These are phyloP conservation scores for Gracilaria domingensis DNA, from an alignment of 23 red algal genomes.

Conservation along the genomic window DNA sequence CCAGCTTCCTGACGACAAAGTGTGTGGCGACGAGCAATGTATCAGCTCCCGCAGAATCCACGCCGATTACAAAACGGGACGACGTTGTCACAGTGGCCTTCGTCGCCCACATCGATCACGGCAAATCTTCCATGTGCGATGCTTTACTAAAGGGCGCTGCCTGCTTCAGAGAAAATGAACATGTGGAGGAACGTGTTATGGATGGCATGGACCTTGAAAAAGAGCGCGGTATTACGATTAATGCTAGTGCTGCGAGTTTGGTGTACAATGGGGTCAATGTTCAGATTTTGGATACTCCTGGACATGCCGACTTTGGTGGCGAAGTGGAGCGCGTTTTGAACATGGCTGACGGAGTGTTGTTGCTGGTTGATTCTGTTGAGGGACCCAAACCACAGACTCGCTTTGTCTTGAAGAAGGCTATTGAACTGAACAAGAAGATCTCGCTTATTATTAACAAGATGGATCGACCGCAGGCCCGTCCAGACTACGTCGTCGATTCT, in stretches of 20 bases:
- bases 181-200: slow-evolving; percentile 85
- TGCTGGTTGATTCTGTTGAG: slow-evolving; percentile 94
- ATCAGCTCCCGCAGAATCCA: not conserved
- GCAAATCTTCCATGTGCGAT: slow-evolving; percentile 88
- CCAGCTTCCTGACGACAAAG: not conserved
- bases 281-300: slow-evolving; percentile 91
- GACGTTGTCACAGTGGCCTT: slow-evolving; percentile 82
- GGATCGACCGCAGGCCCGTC: slow-evolving; percentile 85
- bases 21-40: not conserved
- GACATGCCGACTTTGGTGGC: slow-evolving; percentile 93
- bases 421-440: slow-evolving; percentile 81
- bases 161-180: slow-evolving; percentile 88
- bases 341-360: slow-evolving; percentile 92
- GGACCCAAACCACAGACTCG: slow-evolving; percentile 93
- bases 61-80: slow-evolving; percentile 29
- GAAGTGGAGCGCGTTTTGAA: slow-evolving; percentile 94
- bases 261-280: slow-evolving; percentile 75
- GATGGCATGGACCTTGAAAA: slow-evolving; percentile 90
- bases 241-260: slow-evolving; percentile 80
- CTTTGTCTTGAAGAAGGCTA: slow-evolving; percentile 92
- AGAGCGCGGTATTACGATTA: slow-evolving; percentile 95
- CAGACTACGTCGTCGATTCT: slow-evolving; percentile 86
- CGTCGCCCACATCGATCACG: slow-evolving; percentile 89
- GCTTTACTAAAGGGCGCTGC: slow-evolving; percentile 79
- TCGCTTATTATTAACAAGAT: slow-evolving; percentile 95